Conservation (phyloP, 305 asterid genomes). For the Fraxinus xanthoxyloides region DNA sequence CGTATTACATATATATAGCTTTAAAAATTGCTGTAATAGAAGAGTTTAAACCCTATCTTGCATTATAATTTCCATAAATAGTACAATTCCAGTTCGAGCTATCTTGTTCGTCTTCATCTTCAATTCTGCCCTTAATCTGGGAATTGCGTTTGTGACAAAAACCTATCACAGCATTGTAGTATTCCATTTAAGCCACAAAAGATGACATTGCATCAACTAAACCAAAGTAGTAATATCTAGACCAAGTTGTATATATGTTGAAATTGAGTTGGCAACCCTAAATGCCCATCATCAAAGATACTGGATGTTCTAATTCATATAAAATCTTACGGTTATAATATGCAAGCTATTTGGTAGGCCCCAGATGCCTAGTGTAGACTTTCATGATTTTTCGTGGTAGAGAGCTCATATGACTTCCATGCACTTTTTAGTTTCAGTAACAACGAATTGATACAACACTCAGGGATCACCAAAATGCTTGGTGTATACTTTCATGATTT, state of each 20-base stretch:
- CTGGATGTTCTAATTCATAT: background rate
- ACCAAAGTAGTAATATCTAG: background rate
- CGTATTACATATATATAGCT: background rate
- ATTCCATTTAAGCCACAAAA: conserved; percentile 7
- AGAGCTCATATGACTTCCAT: background rate
- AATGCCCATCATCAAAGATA: conserved; percentile 14
- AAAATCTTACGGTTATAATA: background rate
- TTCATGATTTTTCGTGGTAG: background rate
- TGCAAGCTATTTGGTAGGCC: background rate
- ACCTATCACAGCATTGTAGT: background rate
- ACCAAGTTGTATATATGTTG: background rate
- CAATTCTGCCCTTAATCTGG: background rate
- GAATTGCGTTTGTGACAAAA: background rate
- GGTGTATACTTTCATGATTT: background rate
- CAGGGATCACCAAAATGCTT: background rate
- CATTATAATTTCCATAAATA: background rate
- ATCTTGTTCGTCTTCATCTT: background rate
- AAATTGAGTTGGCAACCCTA: background rate
- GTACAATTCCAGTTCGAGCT: background rate
- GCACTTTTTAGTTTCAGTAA: background rate
- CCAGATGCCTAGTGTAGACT: background rate
- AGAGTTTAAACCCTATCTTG: background rate
- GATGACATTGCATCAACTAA: conserved; percentile 11
- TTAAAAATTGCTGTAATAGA: background rate
- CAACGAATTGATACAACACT: background rate